These are phyloP conservation scores for Bipolaris oryzae DNA, from an alignment of 2,329 filamentous ascomycete species.

Conservation along the genomic window DNA sequence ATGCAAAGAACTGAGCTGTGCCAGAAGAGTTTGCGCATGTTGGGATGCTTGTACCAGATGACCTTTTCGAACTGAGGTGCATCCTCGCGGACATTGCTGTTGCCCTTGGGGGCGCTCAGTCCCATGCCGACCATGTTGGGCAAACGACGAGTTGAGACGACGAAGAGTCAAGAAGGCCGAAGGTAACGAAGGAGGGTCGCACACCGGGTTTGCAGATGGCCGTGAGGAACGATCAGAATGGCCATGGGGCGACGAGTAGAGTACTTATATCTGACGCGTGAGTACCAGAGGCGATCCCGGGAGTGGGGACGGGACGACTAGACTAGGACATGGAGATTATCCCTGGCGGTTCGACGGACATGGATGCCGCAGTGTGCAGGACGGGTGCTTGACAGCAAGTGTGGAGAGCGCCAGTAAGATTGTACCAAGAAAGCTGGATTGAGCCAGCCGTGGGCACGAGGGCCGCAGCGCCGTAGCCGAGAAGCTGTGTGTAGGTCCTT, in stretches of 20 bases:
- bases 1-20: slow-evolving; percentile 58
- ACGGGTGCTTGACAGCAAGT: slow-evolving; percentile 18
- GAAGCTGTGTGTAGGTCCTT: slow-evolving; percentile 9
- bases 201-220: slow-evolving; percentile 20
- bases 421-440: slow-evolving; percentile 15
- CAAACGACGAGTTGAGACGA: background rate
- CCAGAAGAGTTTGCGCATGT: slow-evolving; percentile 62
- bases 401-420: slow-evolving; percentile 23
- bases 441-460: slow-evolving; percentile 33
- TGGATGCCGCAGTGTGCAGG: slow-evolving; percentile 23
- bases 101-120: slow-evolving; percentile 23
- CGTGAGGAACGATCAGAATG: slow-evolving; percentile 19
- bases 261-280: slow-evolving; percentile 27
- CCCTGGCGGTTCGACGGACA: slow-evolving; percentile 21
- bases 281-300: slow-evolving; percentile 7
- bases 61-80: slow-evolving; percentile 59
- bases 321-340: slow-evolving; percentile 9
- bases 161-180: background rate
- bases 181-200: slow-evolving; percentile 8
- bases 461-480: slow-evolving; percentile 30
- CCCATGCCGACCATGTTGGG: slow-evolving; percentile 24
- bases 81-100: slow-evolving; percentile 51
- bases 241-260: slow-evolving; percentile 22
- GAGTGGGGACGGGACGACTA: slow-evolving; percentile 7
- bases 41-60: slow-evolving; percentile 60